Evolutionary conservation across 257 asterid species (phyloP).

Genomic region (Solanum arcanum): DNA sequence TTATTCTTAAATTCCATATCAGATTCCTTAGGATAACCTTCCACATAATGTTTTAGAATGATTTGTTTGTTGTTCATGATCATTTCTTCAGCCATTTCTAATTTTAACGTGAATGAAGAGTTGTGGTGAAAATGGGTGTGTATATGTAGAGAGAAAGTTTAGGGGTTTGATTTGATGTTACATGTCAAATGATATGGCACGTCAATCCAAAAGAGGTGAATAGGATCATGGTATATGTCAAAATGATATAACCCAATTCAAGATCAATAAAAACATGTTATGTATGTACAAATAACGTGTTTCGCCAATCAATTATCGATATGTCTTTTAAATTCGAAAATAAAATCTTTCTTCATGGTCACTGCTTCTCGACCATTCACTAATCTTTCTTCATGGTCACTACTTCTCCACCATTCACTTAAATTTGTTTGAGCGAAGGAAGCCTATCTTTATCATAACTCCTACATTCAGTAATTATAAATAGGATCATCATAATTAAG

Average conservation of each 20-base stretch:
- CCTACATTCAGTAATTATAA: background rate
- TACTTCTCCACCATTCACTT: no score
- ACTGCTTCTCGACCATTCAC: no score
- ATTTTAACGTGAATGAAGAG: background rate
- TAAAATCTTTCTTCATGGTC: no score
- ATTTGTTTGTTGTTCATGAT: background rate
- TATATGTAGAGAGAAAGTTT: no score
- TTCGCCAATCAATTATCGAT: background rate
- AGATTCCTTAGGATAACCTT: background rate
- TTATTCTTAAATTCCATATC: background rate
- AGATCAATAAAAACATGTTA: background rate
- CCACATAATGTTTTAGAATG: background rate
- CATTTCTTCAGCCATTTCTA: background rate
- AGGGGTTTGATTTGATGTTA: background rate
- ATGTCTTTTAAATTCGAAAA: no score
- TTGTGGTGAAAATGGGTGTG: no score
- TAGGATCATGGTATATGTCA: background rate
- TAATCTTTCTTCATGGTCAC: no score
- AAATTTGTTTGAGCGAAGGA: no score
- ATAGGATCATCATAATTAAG: background rate
- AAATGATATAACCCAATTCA: background rate
- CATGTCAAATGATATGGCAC: background rate
- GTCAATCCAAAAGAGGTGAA: background rate
- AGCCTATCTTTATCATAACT: no score
- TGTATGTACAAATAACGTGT: background rate